Percentiles rank a stretch among this genome's conserved stretches.
Evolutionary conservation across 768 basidiomycete species (phyloP).

Genomic region (Tulasnella calospora): DNA sequence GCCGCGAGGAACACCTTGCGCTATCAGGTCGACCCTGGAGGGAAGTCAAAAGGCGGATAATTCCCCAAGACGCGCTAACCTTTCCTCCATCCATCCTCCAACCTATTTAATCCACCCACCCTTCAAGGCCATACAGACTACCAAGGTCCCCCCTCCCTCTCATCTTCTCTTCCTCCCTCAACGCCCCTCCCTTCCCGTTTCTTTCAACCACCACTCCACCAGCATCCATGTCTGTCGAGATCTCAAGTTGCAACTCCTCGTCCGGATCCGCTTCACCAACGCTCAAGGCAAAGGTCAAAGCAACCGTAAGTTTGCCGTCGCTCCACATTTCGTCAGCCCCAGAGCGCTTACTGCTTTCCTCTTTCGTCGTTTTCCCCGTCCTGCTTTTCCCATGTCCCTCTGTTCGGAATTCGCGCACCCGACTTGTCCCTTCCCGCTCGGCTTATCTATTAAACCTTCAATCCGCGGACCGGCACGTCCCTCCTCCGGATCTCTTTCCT

Average conservation of each 20-base stretch:
- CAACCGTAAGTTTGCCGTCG: neutral
- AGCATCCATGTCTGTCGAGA: neutral
- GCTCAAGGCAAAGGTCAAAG: conserved; percentile 1
- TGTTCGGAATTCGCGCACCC: neutral
- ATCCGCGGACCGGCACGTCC: neutral
- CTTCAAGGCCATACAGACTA: conserved; percentile 7
- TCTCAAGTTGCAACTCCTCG: neutral
- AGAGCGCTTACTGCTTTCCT: neutral
- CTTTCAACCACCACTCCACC: no score
- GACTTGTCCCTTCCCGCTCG: conserved; percentile 1
- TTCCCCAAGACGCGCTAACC: neutral
- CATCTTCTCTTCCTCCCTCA: neutral
- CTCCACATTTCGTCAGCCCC: neutral
- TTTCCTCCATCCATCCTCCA: neutral
- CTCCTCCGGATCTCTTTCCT: neutral
- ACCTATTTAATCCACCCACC: neutral
- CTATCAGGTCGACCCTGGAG: neutral
- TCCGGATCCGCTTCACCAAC: neutral
- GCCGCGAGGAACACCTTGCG: neutral
- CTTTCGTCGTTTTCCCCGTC: neutral
- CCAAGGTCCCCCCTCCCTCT: neutral
- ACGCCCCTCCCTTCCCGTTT: no score
- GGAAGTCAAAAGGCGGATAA: conserved; percentile 6
- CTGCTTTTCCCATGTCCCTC: neutral
- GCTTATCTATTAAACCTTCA: neutral